Conservation (phyloP, 2,329 filamentous ascomycete genomes). For the Colletotrichum sp. region DNA sequence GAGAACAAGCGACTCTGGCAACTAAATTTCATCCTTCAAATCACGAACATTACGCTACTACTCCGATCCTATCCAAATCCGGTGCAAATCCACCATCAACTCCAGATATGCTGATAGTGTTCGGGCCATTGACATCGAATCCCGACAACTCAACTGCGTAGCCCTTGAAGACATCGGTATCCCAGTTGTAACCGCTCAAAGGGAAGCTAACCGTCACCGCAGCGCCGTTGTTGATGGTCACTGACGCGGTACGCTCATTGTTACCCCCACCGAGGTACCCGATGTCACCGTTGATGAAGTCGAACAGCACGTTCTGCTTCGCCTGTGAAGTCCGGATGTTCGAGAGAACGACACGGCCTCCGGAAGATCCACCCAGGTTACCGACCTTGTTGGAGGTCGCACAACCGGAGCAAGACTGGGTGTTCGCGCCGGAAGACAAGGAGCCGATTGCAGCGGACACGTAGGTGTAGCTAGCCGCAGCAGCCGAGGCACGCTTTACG, state of each 20-base stretch:
- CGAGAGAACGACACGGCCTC: background rate
- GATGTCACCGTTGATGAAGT: background rate
- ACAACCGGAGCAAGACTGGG: background rate
- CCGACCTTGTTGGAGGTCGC: background rate
- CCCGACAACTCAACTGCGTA: background rate
- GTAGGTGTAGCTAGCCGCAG: background rate
- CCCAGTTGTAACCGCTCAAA: background rate
- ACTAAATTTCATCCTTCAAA: too few relatives aligned
- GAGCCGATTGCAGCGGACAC: background rate
- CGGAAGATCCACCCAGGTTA: background rate
- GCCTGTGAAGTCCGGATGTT: background rate
- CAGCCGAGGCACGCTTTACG: background rate
- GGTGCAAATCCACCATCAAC: background rate
- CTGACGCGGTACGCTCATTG: background rate
- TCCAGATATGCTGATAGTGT: background rate
- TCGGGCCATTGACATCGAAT: background rate
- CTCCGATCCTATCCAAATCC: background rate
- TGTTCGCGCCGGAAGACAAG: background rate
- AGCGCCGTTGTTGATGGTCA: background rate
- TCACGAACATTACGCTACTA: background rate
- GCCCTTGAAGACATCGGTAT: background rate
- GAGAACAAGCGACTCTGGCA: too few relatives aligned
- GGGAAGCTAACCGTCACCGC: background rate
- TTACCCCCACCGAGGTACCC: background rate
- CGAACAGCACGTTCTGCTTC: background rate